These are phyloP conservation scores for Populus hybrid DNA, from an alignment of 441 rosid species.

Conservation along the genomic window DNA sequence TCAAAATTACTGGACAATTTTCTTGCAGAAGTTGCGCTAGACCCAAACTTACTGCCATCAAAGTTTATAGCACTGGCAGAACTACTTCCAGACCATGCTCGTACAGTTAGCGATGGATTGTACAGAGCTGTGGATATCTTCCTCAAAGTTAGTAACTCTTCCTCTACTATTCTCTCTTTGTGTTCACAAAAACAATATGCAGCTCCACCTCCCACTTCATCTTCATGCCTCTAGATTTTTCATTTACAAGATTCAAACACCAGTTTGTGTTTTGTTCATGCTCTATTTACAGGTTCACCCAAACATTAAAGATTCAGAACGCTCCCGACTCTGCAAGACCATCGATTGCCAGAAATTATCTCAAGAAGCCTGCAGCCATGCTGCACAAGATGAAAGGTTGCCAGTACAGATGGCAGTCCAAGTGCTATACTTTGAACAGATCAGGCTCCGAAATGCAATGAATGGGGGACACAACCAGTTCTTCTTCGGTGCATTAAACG, in stretches of 20 bases:
- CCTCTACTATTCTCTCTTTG: neutral
- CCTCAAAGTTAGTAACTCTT: constrained; percentile 55
- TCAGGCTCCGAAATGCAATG: constrained; percentile 92
- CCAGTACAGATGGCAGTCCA: constrained; percentile 98
- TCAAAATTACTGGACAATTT: constrained; percentile 80
- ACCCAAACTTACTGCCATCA: constrained; percentile 63
- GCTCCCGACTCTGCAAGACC: constrained; percentile 83
- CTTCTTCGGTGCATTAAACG: constrained; percentile 59
- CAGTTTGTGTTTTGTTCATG: neutral
- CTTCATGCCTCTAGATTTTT: neutral
- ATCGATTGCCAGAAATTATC: constrained; percentile 90
- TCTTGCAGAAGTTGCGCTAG: constrained; percentile 86
- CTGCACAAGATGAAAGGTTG: constrained; percentile 85
- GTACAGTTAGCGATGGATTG: constrained; percentile 74
- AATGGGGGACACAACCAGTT: constrained; percentile 76
- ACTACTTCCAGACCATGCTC: constrained; percentile 91
- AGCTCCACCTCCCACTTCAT: neutral
- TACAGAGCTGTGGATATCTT: constrained; percentile 87
- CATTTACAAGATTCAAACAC: neutral
- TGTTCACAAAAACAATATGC: neutral
- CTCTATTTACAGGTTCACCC: constrained; percentile 63
- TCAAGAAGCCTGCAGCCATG: constrained; percentile 96
- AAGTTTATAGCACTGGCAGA: constrained; percentile 83
- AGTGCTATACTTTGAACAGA: constrained; percentile 86
- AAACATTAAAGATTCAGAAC: constrained; percentile 80